phyloP scores from a whole-genome alignment of 2,329 filamentous ascomycete genomes.

The Pseudopyricularia cyperi region DNA sequence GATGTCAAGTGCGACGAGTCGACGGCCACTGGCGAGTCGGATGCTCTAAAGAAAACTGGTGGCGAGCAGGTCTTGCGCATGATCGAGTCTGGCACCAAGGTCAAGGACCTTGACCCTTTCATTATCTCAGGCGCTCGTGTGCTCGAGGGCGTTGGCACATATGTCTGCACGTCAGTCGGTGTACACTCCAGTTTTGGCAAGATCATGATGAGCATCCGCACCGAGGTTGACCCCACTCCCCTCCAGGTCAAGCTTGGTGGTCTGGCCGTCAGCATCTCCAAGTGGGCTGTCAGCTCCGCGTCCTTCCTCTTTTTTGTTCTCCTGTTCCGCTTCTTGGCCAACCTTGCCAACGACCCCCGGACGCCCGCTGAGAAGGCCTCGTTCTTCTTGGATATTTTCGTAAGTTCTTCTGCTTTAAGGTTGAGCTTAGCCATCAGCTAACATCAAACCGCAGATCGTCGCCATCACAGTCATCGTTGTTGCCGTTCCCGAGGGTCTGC shows the following conservation, averaged over 20 bases:
- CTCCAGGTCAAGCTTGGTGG: slow-evolving; percentile 38
- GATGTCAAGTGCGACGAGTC: slow-evolving; percentile 68
- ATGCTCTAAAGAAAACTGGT: slow-evolving; percentile 55
- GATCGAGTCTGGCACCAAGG: not conserved
- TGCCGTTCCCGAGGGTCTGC: slow-evolving; percentile 53
- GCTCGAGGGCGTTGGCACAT: slow-evolving; percentile 39
- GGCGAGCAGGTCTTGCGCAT: slow-evolving; percentile 45
- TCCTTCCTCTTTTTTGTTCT: slow-evolving; percentile 63
- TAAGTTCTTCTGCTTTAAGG: slow-evolving; percentile 35
- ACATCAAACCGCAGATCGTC: slow-evolving; percentile 49
- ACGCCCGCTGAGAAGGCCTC: slow-evolving; percentile 34
- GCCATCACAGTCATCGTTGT: slow-evolving; percentile 54
- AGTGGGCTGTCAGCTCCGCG: slow-evolving; percentile 50
- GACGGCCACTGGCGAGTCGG: slow-evolving; percentile 67
- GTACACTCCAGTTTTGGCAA: slow-evolving; percentile 39
- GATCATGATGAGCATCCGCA: slow-evolving; percentile 41
- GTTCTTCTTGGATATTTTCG: slow-evolving; percentile 28
- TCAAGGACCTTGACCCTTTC: slow-evolving; percentile 42
- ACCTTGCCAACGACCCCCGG: slow-evolving; percentile 36
- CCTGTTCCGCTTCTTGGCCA: slow-evolving; percentile 62
- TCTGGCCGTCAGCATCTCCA: slow-evolving; percentile 29
- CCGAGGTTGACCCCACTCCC: slow-evolving; percentile 37
- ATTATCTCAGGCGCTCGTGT: slow-evolving; percentile 44
- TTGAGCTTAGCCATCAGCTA: slow-evolving; percentile 15
- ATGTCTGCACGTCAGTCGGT: slow-evolving; percentile 41